These are phyloP conservation scores for Botrytis sinoallii DNA, from an alignment of 2,329 filamentous ascomycete genomes.

Conservation along the genomic window DNA sequence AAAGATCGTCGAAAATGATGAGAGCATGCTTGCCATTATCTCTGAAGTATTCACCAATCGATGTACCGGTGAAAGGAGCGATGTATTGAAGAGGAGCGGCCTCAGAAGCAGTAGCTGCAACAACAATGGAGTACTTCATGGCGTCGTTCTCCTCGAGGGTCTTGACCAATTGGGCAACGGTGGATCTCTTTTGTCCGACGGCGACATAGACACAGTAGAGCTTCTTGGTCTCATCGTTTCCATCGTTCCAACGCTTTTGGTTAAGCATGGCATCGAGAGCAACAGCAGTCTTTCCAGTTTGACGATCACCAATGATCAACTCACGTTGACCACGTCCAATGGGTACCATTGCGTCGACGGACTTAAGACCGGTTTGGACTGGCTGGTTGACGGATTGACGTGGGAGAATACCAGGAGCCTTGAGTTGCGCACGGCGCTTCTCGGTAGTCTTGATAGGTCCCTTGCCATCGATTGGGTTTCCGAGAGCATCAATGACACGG, in stretches of 20 bases:
- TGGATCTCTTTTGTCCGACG: constrained; percentile 98
- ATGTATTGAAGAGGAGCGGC: constrained; percentile 93
- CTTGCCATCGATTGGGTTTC: constrained; percentile 99
- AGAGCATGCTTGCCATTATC: constrained; percentile 86
- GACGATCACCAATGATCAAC: constrained; percentile 99
- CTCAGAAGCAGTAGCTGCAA: constrained; percentile 92
- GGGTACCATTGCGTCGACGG: constrained; percentile 98
- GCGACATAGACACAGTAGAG: constrained; percentile 99
- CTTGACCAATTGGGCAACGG: constrained; percentile 98
- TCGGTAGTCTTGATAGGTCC: constrained; percentile 89
- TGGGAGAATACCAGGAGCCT: constrained; percentile 97
- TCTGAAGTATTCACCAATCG: constrained; percentile 65
- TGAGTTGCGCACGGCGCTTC: constrained; percentile 95
- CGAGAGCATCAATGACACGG: constrained; percentile 97
- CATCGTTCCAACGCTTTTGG: constrained; percentile 97
- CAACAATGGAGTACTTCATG: constrained; percentile 95
- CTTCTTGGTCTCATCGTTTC: constrained; percentile 90
- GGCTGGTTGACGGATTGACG: constrained; percentile 97
- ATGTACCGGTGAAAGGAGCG: constrained; percentile 78
- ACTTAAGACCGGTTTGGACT: constrained; percentile 99
- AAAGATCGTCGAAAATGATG: constrained; percentile 91
- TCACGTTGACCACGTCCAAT: constrained; percentile 99
- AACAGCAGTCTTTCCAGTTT: constrained; percentile 99
- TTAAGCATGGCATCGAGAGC: constrained; percentile 97
- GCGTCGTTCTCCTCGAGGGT: constrained; percentile 99